Conservation (phyloP, 768 basidiomycete genomes). For the Pisolithus orientalis region DNA sequence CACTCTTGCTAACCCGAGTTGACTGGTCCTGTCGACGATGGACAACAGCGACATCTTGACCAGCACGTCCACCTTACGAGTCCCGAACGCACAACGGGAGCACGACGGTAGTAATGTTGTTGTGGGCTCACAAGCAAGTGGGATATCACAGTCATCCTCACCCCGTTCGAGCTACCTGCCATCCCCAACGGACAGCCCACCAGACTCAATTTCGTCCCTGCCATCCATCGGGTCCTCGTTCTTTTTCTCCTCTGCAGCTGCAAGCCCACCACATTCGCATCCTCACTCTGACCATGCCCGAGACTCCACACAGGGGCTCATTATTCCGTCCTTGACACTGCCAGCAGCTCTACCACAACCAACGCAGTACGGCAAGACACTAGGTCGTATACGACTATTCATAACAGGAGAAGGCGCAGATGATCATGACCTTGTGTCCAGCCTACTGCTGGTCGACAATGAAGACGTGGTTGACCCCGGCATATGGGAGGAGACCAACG, state of each 20-base stretch:
- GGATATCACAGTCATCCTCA: slow-evolving; percentile 38
- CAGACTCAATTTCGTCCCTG: slow-evolving; percentile 60
- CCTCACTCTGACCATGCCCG: slow-evolving; percentile 34
- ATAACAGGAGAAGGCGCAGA: slow-evolving; percentile 42
- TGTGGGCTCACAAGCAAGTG: neutral
- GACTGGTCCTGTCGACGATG: slow-evolving; percentile 12
- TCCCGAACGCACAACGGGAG: slow-evolving; percentile 23
- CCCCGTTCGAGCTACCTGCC: slow-evolving; percentile 45
- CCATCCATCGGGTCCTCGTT: slow-evolving; percentile 71
- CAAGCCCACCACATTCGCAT: slow-evolving; percentile 53
- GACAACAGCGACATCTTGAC: slow-evolving; percentile 22
- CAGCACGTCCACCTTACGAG: slow-evolving; percentile 37
- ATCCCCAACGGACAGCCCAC: slow-evolving; percentile 58
- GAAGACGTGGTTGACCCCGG: slow-evolving; percentile 63
- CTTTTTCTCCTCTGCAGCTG: slow-evolving; percentile 72
- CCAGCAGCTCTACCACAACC: slow-evolving; percentile 57
- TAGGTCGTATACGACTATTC: slow-evolving; percentile 56
- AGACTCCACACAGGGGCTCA: slow-evolving; percentile 46
- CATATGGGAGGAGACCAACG: slow-evolving; percentile 45
- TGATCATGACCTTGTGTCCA: slow-evolving; percentile 32
- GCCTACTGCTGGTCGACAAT: slow-evolving; percentile 53
- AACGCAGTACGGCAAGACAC: slow-evolving; percentile 61
- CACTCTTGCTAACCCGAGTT: neutral
- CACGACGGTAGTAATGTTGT: neutral
- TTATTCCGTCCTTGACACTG: slow-evolving; percentile 64